A percentile compares a stretch with the other conserved stretches of the same genome.
Conservation (phyloP, 805 yeast genomes). For the Candida koratica region DNA sequence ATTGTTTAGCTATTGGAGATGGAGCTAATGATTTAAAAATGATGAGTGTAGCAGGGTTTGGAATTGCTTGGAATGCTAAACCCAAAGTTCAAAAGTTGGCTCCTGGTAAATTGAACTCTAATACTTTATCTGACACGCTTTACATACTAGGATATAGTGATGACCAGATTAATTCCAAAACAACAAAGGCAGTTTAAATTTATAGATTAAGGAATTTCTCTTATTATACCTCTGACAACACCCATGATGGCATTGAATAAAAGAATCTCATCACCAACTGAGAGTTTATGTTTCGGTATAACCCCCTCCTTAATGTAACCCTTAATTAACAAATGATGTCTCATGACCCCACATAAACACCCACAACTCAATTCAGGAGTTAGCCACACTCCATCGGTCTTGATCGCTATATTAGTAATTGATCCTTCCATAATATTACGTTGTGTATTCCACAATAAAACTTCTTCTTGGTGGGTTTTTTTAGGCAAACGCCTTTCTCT, state of each 20-base stretch:
- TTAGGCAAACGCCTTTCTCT: constrained; percentile 47
- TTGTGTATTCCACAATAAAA: constrained; percentile 55
- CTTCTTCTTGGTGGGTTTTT: constrained; percentile 56
- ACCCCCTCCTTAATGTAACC: constrained; percentile 52
- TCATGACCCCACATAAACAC: constrained; percentile 78
- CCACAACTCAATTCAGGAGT: constrained; percentile 82
- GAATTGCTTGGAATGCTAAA: constrained; percentile 97
- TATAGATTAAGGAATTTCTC: neutral
- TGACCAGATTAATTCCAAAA: constrained; percentile 40
- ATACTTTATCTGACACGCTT: constrained; percentile 67
- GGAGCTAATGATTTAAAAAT: constrained; percentile 94
- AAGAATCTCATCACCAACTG: constrained; percentile 64
- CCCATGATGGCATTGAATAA: constrained; percentile 85
- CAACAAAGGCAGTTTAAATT: neutral
- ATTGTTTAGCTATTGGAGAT: constrained; percentile 86
- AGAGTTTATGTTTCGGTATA: constrained; percentile 43
- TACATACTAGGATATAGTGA: constrained; percentile 76
- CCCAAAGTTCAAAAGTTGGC: constrained; percentile 85
- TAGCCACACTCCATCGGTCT: constrained; percentile 48
- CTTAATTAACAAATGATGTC: constrained; percentile 59
- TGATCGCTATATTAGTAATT: constrained; percentile 73
- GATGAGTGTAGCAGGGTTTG: constrained; percentile 91
- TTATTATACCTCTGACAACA: constrained; percentile 54
- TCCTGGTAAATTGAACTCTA: constrained; percentile 74
- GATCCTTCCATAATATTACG: constrained; percentile 74